Evolutionary conservation across 2,329 filamentous ascomycete genomes (phyloP).

Genomic region (Curvularia eragrostidis): DNA sequence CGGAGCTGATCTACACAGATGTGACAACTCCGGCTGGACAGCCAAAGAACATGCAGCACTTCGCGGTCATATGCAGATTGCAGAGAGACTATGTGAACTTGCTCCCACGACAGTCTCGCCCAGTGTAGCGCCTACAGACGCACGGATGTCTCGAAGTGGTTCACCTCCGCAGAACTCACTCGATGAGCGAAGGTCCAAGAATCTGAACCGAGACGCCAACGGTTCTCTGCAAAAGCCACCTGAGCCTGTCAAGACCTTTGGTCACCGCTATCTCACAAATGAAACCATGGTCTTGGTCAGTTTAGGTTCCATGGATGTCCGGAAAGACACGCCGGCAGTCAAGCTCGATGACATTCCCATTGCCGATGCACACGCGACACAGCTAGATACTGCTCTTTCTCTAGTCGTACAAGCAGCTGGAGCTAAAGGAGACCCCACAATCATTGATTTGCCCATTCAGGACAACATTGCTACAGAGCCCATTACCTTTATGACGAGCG

Average conservation of each 20-base stretch:
- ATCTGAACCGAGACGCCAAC: conserved; percentile 48
- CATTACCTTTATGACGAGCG: conserved; percentile 82
- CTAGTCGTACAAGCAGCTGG: conserved; percentile 87
- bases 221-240: conserved; percentile 56
- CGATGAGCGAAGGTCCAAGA: conserved; percentile 53
- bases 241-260: conserved; percentile 92
- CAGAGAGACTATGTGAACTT: conserved; percentile 69
- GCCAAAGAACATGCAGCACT: conserved; percentile 91
- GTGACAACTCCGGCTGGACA: conserved; percentile 91
- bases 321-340: conserved; percentile 80
- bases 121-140: conserved; percentile 35
- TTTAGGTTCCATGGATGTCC: conserved; percentile 91
- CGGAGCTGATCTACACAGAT: conserved; percentile 75
- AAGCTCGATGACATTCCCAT: conserved; percentile 88
- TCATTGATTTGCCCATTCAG: conserved; percentile 91
- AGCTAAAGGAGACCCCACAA: conserved; percentile 83
- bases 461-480: conserved; percentile 94
- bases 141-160: conserved; percentile 43
- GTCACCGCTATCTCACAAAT: conserved; percentile 90
- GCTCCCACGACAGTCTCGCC: conserved; percentile 49
- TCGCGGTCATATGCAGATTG: conserved; percentile 84
- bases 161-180: conserved; percentile 66
- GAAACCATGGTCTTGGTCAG: conserved; percentile 91
- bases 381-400: conserved; percentile 92
- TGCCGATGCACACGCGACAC: conserved; percentile 85